Percentiles rank a stretch among this genome's conserved stretches.
Conservation (phyloP, 129 eudicot genomes). For the Glebionis coronaria region DNA sequence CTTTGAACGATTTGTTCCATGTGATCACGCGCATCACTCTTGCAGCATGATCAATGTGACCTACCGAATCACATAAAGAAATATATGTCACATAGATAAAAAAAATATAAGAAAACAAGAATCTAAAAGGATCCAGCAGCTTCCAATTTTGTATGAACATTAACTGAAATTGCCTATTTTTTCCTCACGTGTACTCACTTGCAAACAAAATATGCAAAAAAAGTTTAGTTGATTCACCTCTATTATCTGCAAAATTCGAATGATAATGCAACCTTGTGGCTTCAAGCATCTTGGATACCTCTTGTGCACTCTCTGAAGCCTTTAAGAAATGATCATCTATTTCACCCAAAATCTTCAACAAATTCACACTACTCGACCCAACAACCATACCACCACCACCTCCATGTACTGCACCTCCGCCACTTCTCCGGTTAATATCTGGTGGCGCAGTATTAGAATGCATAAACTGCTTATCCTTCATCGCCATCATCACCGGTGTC, state of each 20-base stretch:
- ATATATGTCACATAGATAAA: background rate
- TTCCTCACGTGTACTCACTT: background rate
- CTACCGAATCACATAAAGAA: constrained; percentile 36
- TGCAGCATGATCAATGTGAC: constrained; percentile 95
- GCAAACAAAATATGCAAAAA: background rate
- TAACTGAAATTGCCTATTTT: constrained; percentile 10
- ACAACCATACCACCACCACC: constrained; percentile 35
- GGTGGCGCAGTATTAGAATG: constrained; percentile 92
- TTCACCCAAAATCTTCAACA: constrained; percentile 64
- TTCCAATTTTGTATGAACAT: background rate
- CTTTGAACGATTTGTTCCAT: constrained; percentile 93
- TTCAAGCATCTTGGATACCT: constrained; percentile 94
- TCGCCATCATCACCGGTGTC: constrained; percentile 44
- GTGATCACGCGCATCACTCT: constrained; percentile 98
- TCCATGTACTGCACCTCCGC: constrained; percentile 22
- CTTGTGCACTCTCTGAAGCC: constrained; percentile 90
- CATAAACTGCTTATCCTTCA: constrained; percentile 51
- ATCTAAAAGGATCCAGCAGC: background rate
- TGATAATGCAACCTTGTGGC: constrained; percentile 94
- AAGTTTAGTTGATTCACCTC: constrained; percentile 44
- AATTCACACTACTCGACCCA: constrained; percentile 48
- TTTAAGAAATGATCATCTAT: constrained; percentile 93
- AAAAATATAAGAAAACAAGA: background rate
- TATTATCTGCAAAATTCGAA: constrained; percentile 89
- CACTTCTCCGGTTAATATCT: constrained; percentile 44